Base-by-base conservation (phyloP, 352 stramenopile species). In the Peronospora farinosa region DNA sequence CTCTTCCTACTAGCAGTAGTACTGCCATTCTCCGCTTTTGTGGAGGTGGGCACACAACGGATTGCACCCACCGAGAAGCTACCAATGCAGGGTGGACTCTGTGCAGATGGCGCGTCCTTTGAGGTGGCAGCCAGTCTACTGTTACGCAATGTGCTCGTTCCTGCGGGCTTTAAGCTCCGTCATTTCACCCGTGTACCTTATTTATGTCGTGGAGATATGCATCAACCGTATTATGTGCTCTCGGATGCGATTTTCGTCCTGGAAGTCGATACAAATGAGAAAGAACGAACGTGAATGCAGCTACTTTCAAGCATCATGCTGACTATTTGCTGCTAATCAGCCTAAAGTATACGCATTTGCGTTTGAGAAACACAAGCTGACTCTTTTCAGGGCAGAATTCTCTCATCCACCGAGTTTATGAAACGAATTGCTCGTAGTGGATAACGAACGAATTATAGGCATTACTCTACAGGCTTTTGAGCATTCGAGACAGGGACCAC, bases 221-320 rank as follows among this genome's bases (percentile, higher is more conserved):
- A 69, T 15, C 74, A 89, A 49, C 73, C 82, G 30, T 93, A 89
- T 67, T 91, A 91, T 52, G 78, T 91, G 46, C 61, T 93, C 10
- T 85, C 72, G n/a, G 82, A 93, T 49, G 82, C 82, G 19, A 81
- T 93, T 45, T 91, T 91, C 57, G 79, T 89, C 55, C 54, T 91
- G 5, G 58, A 82, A 67, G 70, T 86, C 10, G 72, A 78, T 54
- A 28, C 61, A 10, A 51, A 52, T 23, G 37, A 21, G 31, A 37
- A 17, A n/a, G 32, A 40, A 40, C 44, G 61, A 36, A 67, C 48
- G 57, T 40, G 44, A 27, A 44, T 67, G 28, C 51, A 54, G 52
- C 40, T 52, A 43, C 38, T 41, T 21, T 15, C 11, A 13, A 31
- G 16, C 47, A 28, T 33, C 43, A 30, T 15, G n/a, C 36, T 28